A percentile compares a stretch with the other conserved stretches of the same genome.
phyloP scores from a whole-genome alignment of 2,329 filamentous ascomycete species.

The Drechslerella stenobrocha region DNA sequence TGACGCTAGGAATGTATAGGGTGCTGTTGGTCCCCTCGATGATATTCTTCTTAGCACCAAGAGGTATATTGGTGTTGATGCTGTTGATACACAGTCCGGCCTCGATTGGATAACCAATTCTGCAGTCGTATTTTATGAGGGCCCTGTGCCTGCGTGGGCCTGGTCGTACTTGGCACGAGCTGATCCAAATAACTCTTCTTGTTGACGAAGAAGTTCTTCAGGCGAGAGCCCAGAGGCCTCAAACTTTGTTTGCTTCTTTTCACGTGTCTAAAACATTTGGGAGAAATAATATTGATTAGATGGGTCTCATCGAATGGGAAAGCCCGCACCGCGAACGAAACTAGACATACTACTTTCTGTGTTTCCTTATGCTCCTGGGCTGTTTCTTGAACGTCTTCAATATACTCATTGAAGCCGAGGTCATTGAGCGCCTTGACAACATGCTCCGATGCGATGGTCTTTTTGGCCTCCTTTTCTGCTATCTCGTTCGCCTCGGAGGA shows the following conservation, averaged over 20 bases:
- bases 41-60: neutral
- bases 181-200: slow-evolving; percentile 86
- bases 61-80: neutral
- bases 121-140: slow-evolving; percentile 14
- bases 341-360: slow-evolving; percentile 68
- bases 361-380: slow-evolving; percentile 90
- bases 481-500: slow-evolving; percentile 99
- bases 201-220: slow-evolving; percentile 83
- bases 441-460: slow-evolving; percentile 97
- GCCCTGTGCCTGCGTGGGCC: slow-evolving; percentile 51
- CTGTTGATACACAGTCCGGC: neutral
- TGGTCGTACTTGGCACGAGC: slow-evolving; percentile 73
- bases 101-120: neutral
- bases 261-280: slow-evolving; percentile 68
- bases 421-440: slow-evolving; percentile 93
- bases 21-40: neutral
- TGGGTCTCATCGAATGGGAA: neutral
- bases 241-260: slow-evolving; percentile 97
- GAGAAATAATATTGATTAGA: slow-evolving; percentile 35
- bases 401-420: slow-evolving; percentile 89
- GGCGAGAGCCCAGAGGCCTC: slow-evolving; percentile 89
- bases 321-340: neutral
- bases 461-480: slow-evolving; percentile 97
- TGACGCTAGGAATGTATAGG: no score
- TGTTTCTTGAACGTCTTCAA: slow-evolving; percentile 81